phyloP scores from a whole-genome alignment of 768 basidiomycete genomes.

The Candolleomyces aberdarensis region DNA sequence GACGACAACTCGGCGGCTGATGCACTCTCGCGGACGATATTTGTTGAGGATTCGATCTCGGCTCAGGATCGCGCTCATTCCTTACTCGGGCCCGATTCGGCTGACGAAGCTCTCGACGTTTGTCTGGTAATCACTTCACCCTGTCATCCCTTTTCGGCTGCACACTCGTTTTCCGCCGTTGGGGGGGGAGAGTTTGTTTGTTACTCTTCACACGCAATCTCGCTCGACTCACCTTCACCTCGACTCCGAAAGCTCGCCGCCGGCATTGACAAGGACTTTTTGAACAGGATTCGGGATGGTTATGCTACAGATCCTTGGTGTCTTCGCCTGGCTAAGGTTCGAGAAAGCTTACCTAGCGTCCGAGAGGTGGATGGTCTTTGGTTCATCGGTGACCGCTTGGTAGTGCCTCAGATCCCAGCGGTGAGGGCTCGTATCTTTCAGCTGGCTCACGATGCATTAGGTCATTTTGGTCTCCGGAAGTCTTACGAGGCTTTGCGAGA shows the following conservation, averaged over 20 bases:
- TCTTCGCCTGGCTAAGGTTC: neutral
- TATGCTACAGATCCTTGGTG: neutral
- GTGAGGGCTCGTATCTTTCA: constrained; percentile 20
- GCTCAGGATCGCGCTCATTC: neutral
- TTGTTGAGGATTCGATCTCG: neutral
- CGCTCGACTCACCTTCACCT: too few species aligned
- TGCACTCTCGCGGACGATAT: constrained; percentile 25
- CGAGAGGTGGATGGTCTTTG: constrained; percentile 14
- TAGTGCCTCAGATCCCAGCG: constrained; percentile 21
- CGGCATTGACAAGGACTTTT: too few species aligned
- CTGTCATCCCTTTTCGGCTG: too few species aligned
- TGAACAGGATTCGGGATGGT: too few species aligned
- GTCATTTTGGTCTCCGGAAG: constrained; percentile 34
- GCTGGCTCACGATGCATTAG: constrained; percentile 25
- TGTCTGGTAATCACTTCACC: too few species aligned
- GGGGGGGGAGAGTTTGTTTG: too few species aligned
- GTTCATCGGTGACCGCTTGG: constrained; percentile 18
- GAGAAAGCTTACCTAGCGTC: neutral
- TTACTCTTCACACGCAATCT: too few species aligned
- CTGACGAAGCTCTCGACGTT: too few species aligned
- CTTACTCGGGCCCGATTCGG: too few species aligned
- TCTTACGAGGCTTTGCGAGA: constrained; percentile 18
- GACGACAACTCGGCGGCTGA: constrained; percentile 32
- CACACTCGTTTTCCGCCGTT: too few species aligned
- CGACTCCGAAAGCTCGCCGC: too few species aligned